Evolutionary conservation across 2,329 filamentous ascomycete species (phyloP), one percentile per base, ranked within the genome.

Genomic region (Triangularia verruculosa): DNA sequence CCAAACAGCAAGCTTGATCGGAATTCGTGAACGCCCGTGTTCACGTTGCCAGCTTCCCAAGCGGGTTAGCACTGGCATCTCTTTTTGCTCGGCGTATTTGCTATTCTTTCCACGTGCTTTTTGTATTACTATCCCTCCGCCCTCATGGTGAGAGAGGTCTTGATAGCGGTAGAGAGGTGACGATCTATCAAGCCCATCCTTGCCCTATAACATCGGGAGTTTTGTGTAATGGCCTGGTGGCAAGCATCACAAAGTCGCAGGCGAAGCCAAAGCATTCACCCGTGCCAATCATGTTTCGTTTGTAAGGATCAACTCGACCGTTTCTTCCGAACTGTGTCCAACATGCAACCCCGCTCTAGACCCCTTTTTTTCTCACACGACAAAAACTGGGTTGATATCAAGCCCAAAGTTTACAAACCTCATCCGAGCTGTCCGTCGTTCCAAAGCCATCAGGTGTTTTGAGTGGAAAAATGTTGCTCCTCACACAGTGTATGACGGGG

Each of bases 201-300:
- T 43, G 39, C 8, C 39, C 57, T 52, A 59, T 59, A 59, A 30
- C 24, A 27, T 13, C 24, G 17, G 22, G 24, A 30, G 25, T 52
- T 22, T 52, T 59, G 52, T 47, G 20, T 17, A 17, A 7, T 5
- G 8, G 24, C 7, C 34, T 7, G 25, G 25, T 59, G 57, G 17
- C n/a, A 47, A 47, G 39, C 27, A 39, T 32, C 22, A 27, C 56
- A 30, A 32, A 9, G 24, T 39, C 34, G n/a, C 12, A 51, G 39
- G 34, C 2, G 27, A 57, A 28, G 39, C 22, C 32, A 51, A 59
- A 59, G 34, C 12, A 59, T 59, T 59, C 57, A 59, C 25, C 57
- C 57, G 57, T 59, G 39, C 57, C 57, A 59, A 59, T 59, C 57
- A 52, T 32, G 39, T 27, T 54, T 54, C 51, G 12, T 54, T 24